Percentiles rank a stretch among this genome's conserved stretches.
Evolutionary conservation across 78 protist genomes (phyloP).

Genomic region (Dictyostelium firmibasis): DNA sequence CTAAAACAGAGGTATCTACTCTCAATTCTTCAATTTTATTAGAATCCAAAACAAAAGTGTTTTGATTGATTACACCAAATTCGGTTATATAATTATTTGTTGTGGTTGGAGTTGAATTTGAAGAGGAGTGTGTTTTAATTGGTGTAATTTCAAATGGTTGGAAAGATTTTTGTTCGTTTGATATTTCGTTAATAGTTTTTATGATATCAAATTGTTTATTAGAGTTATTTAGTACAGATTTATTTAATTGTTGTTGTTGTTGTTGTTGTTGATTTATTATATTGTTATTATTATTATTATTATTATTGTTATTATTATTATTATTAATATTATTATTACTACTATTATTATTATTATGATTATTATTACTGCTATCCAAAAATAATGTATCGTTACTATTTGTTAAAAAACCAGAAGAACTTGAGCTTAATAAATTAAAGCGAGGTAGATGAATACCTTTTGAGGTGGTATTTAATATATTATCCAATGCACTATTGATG

Average conservation of each 20-base stretch:
- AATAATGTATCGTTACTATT: neutral
- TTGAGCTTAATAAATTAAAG: neutral
- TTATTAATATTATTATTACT: neutral
- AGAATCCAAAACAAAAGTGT: neutral
- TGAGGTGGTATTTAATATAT: neutral
- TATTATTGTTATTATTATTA: neutral
- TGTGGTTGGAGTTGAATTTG: neutral
- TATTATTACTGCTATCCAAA: neutral
- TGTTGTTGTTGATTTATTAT: no score
- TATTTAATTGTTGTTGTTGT: slow-evolving; percentile 15
- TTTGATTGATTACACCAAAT: slow-evolving; percentile 5
- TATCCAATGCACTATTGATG: slow-evolving; percentile 4
- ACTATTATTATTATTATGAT: slow-evolving; percentile 13
- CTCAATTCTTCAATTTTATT: slow-evolving; percentile 38
- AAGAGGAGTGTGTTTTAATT: neutral
- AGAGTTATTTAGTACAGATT: slow-evolving; percentile 4
- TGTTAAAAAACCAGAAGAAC: neutral
- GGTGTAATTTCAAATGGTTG: slow-evolving; percentile 69
- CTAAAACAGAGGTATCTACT: neutral
- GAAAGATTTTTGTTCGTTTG: slow-evolving; percentile 27
- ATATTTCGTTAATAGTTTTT: slow-evolving; percentile 34
- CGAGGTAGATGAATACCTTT: slow-evolving; percentile 9
- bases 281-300: slow-evolving; percentile 1
- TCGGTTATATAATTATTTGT: neutral
- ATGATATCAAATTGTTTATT: neutral